phyloP scores from a whole-genome alignment of 2,329 filamentous ascomycete species.

The Exophiala aquamarina region DNA sequence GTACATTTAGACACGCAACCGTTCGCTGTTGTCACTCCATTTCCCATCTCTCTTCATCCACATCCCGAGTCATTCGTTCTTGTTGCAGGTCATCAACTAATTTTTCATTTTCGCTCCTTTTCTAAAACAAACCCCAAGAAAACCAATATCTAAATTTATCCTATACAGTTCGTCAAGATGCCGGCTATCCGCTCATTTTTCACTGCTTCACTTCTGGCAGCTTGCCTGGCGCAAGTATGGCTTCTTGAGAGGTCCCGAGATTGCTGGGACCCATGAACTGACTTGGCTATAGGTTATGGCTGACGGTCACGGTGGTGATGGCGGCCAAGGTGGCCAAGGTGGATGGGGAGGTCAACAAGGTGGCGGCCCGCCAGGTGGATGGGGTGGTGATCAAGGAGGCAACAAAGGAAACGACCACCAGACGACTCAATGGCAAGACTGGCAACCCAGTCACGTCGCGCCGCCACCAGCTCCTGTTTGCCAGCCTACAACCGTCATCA shows the following conservation, averaged over 20 bases:
- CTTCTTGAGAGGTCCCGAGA: background rate
- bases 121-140: conserved; percentile 1
- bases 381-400: conserved; percentile 7
- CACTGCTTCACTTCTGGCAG: conserved; percentile 21
- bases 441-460: background rate
- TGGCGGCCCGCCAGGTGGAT: background rate
- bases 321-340: conserved; percentile 9
- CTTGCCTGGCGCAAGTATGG: conserved; percentile 30
- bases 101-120: conserved; percentile 14
- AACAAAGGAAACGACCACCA: background rate
- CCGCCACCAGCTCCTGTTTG: background rate
- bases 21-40: conserved; percentile 8
- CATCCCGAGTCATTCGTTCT: conserved; percentile 23
- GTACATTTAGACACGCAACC: conserved; percentile 20
- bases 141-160: conserved; percentile 3
- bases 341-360: background rate
- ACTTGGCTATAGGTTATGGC: conserved; percentile 9
- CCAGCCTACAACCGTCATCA: background rate
- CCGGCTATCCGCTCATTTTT: conserved; percentile 26
- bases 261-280: background rate
- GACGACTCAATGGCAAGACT: conserved; percentile 11
- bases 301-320: conserved; percentile 9
- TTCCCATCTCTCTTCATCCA: conserved; percentile 9
- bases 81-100: conserved; percentile 25
- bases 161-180: conserved; percentile 15